Percentiles rank a stretch among this genome's conserved stretches.
Conservation (phyloP, 805 yeast genomes). For the Metschnikowia santaceciliae region DNA sequence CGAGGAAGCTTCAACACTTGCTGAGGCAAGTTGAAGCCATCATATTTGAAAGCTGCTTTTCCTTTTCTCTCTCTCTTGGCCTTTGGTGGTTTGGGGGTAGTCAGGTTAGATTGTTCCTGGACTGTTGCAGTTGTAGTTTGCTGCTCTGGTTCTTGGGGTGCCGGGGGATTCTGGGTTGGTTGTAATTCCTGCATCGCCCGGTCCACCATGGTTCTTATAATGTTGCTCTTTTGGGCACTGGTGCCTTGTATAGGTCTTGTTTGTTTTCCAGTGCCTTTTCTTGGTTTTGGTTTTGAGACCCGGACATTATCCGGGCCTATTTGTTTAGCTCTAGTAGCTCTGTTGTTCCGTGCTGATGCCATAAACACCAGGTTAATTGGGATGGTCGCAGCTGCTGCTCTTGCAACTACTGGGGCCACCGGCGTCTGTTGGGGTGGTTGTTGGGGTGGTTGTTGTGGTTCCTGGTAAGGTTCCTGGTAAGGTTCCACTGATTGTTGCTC, state of each 20-base stretch:
- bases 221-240: too few species aligned
- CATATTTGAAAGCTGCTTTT: constrained; percentile 6
- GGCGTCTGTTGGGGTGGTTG: neutral
- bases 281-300: too few species aligned
- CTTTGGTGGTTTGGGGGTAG: neutral
- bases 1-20: neutral
- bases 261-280: too few species aligned
- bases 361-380: too few species aligned
- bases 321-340: too few species aligned
- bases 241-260: too few species aligned
- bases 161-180: too few species aligned
- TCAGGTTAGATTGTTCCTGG: neutral
- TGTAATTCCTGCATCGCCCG: neutral
- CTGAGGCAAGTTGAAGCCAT: neutral
- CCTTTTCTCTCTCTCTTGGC: constrained; percentile 4
- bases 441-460: neutral
- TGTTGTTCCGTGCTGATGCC: too few species aligned
- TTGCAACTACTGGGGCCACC: neutral
- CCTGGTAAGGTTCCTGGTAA: too few species aligned
- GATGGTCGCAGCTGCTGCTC: too few species aligned
- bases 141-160: neutral
- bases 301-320: too few species aligned
- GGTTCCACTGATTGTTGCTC: too few species aligned
- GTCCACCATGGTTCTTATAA: neutral
- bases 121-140: neutral